Evolutionary conservation across 179 eudicot species (phyloP).

Genomic region (Silene vulgaris): DNA sequence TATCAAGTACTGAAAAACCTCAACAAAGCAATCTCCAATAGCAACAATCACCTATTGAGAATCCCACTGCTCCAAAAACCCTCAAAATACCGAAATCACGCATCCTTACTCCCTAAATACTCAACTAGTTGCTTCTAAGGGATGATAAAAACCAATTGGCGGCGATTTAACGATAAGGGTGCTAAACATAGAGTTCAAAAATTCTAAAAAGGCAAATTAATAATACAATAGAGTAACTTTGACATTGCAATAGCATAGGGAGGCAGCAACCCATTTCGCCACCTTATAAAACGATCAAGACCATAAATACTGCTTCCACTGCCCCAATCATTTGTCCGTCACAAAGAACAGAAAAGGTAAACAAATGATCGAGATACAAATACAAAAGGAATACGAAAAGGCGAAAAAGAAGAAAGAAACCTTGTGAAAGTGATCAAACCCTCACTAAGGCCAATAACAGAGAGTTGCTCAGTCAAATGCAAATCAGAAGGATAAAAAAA

Average conservation of each 20-base stretch:
- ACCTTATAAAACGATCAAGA: too few species aligned
- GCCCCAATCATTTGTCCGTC: too few species aligned
- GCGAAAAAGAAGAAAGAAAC: conserved; percentile 28
- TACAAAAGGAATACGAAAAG: neutral
- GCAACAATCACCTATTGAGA: neutral
- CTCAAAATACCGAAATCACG: neutral
- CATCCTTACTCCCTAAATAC: conserved; percentile 6
- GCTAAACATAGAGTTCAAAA: too few species aligned
- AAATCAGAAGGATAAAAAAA: conserved; percentile 75
- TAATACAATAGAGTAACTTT: too few species aligned
- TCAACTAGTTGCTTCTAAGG: neutral
- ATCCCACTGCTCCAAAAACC: neutral
- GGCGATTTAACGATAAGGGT: too few species aligned
- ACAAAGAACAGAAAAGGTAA: neutral
- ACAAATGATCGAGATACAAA: neutral
- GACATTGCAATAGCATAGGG: too few species aligned
- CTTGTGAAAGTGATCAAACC: conserved; percentile 92
- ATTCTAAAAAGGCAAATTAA: too few species aligned
- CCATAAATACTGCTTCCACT: too few species aligned
- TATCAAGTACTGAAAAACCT: too few species aligned
- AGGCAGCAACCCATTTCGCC: too few species aligned
- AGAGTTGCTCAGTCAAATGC: conserved; percentile 62
- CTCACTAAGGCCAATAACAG: conserved; percentile 90
- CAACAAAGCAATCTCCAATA: too few species aligned
- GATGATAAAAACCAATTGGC: neutral